phyloP scores from a whole-genome alignment of 805 yeast genomes.

The Wickerhamomyces pijperi region DNA sequence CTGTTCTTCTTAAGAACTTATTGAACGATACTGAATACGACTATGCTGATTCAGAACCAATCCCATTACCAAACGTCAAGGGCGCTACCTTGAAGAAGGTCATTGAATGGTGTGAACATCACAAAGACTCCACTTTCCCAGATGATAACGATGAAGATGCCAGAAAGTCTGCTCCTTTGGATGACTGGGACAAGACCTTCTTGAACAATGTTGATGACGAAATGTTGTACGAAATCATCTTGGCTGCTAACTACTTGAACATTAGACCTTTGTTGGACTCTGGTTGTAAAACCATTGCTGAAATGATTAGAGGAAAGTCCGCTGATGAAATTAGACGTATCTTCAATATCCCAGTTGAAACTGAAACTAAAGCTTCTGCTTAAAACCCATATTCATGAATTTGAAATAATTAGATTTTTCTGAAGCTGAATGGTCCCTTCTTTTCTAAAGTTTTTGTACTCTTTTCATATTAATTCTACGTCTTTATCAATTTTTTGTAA shows the following conservation, averaged over 20 bases:
- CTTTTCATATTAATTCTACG: no score
- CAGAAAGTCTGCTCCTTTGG: slow-evolving; percentile 82
- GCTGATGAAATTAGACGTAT: slow-evolving; percentile 76
- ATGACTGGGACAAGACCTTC: slow-evolving; percentile 92
- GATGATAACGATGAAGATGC: slow-evolving; percentile 79
- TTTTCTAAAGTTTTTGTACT: no score
- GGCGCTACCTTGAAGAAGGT: slow-evolving; percentile 81
- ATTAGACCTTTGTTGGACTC: slow-evolving; percentile 67
- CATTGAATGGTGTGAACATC: slow-evolving; percentile 95
- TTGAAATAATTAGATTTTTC: no score
- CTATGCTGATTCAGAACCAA: slow-evolving; percentile 44
- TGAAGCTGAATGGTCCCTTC: no score
- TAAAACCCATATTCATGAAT: no score
- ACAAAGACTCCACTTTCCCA: slow-evolving; percentile 67
- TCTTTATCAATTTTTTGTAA: no score
- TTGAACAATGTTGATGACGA: slow-evolving; percentile 80
- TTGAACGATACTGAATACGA: slow-evolving; percentile 59
- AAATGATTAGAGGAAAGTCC: slow-evolving; percentile 70
- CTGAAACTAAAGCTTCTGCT: background rate
- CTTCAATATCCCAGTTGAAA: slow-evolving; percentile 38
- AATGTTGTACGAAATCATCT: slow-evolving; percentile 69
- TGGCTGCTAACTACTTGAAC: slow-evolving; percentile 73
- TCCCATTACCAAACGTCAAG: slow-evolving; percentile 77
- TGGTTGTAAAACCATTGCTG: slow-evolving; percentile 75
- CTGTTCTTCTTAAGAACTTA: slow-evolving; percentile 78